Evolutionary conservation across 116 monocot species (phyloP).

Genomic region (Posidonia oceanica): DNA sequence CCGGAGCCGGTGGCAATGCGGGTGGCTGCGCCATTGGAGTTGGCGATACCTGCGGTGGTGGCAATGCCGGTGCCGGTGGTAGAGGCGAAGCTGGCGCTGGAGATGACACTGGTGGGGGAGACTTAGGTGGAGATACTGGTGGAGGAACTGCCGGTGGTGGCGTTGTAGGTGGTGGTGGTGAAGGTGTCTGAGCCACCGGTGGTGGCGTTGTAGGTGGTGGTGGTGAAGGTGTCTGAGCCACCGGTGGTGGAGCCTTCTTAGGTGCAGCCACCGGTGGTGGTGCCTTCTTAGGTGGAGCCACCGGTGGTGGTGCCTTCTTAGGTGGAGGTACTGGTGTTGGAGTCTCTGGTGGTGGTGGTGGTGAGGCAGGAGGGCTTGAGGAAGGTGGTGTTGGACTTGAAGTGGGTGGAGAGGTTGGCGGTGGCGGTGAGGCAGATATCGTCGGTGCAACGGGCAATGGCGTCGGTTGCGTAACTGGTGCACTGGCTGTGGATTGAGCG

Average conservation of each 20-base stretch:
- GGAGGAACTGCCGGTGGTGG: neutral
- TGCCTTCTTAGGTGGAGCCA: too few relatives aligned
- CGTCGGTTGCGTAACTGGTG: neutral
- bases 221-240: neutral
- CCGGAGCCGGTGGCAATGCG: neutral
- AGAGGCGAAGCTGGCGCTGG: neutral
- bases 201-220: neutral
- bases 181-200: too few relatives aligned
- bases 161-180: too few relatives aligned
- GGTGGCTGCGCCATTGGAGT: neutral
- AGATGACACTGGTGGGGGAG: neutral
- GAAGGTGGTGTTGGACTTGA: neutral
- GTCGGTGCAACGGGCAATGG: neutral
- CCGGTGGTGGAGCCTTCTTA: too few relatives aligned
- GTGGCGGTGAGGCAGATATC: neutral
- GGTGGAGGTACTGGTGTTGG: neutral
- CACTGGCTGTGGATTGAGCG: neutral
- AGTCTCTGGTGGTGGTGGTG: neutral
- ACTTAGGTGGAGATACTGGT: neutral
- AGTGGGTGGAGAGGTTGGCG: neutral
- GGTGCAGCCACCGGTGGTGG: neutral
- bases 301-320: too few relatives aligned
- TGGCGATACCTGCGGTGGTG: neutral
- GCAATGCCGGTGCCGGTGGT: neutral
- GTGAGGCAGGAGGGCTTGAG: neutral